Base-by-base conservation (phyloP, 2,329 filamentous ascomycete genomes). In the Leptosphaerulina australis region DNA sequence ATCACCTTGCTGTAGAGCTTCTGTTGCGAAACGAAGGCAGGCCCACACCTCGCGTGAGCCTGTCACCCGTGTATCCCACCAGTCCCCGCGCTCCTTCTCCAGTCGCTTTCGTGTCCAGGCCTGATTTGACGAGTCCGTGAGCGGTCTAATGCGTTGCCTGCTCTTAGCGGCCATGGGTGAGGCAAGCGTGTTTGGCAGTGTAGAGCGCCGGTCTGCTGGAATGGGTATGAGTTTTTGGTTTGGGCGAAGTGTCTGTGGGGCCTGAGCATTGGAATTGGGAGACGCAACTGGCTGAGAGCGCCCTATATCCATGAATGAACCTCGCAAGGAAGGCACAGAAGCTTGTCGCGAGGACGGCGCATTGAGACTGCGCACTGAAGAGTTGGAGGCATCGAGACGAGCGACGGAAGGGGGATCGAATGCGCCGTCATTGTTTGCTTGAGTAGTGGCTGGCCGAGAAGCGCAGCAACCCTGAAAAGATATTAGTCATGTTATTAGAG, bases 21-120 rank as follows among this genome's bases (percentile, higher is more conserved):
- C 82, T 14, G 91, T 79, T 0, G 86, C 88, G 1, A 84, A 77
- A 35, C 81, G 81, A 11, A 97, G 72, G 0, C 89, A 87, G 60
- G 84, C 84, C 93, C 93, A 97, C 20, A 94, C 82, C 71, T 96
- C 90, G 4, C 81, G 66, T 3, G 84, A 81, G 2, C 91, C 91
- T 0, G 88, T 88, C 12, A 95, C 90, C 36, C 91, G 80, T 1
- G 92, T 97, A 54, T 97, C 91, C 73, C 96, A 97, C 78, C 95
- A 97, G 55, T 91, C 91, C 38, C 76, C 76, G 38, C 93, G 83
- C 74, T 96, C 90, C 24, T 79, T 80, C 50, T 85, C 83, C 2
- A 96, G 77, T 44, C 87, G 77, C 12, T 74, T 67, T n/a, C 82
- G 83, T 1, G 88, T 91, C 68, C 67, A 73, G 17, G 44, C 48